Conservation (phyloP, 2,329 filamentous ascomycete species). For the Dendryphion nanum region DNA sequence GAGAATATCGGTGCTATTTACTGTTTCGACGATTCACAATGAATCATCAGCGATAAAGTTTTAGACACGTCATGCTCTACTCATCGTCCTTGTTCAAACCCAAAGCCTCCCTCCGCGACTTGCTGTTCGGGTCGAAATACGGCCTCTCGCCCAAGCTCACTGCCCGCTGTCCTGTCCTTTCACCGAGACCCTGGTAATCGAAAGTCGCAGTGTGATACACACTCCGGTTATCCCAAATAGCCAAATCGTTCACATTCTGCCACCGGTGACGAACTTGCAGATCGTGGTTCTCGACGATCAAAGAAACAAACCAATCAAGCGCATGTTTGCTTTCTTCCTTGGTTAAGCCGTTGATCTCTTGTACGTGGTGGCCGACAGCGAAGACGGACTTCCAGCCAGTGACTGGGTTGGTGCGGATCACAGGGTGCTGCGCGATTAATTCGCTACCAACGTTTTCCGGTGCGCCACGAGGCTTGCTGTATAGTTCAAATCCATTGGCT, state of each 20-base stretch:
- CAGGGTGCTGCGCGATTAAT: slow-evolving; percentile 53
- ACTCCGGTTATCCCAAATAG: slow-evolving; percentile 66
- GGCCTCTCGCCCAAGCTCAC: slow-evolving; percentile 59
- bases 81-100: too few species aligned
- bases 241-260: slow-evolving; percentile 50
- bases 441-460: slow-evolving; percentile 55
- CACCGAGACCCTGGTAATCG: slow-evolving; percentile 57
- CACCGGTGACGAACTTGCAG: slow-evolving; percentile 51
- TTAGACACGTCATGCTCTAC: too few species aligned
- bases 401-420: slow-evolving; percentile 51
- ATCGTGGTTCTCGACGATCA: slow-evolving; percentile 51
- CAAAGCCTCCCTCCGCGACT: slow-evolving; percentile 45
- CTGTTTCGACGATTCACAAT: too few species aligned
- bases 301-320: slow-evolving; percentile 43
- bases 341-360: slow-evolving; percentile 46
- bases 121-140: slow-evolving; percentile 54
- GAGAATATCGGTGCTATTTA: too few species aligned
- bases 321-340: slow-evolving; percentile 44
- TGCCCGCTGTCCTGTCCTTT: slow-evolving; percentile 55
- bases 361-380: slow-evolving; percentile 42
- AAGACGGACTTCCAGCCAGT: slow-evolving; percentile 48
- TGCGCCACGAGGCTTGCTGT: slow-evolving; percentile 50
- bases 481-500: slow-evolving; percentile 44
- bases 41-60: too few species aligned
- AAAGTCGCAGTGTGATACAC: slow-evolving; percentile 60